Evolutionary conservation across 2,329 filamentous ascomycete species (phyloP).

Genomic region (Pestalotiopsis sp.): DNA sequence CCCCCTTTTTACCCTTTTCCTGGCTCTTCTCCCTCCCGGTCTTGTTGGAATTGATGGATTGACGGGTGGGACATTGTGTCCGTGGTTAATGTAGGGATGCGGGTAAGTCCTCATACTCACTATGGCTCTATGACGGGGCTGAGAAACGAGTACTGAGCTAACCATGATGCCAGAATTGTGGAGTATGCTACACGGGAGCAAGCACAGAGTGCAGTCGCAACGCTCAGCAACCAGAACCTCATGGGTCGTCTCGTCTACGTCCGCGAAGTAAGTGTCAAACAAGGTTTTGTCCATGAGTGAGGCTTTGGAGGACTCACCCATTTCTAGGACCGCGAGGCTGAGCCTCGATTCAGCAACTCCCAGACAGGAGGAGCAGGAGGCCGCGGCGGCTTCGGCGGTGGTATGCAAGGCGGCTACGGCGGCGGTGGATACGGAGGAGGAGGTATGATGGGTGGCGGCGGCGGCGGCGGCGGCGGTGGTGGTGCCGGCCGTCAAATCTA

Average conservation of each 20-base stretch:
- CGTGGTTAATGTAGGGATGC: conserved; percentile 97
- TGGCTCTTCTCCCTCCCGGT: conserved; percentile 59
- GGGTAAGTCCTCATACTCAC: conserved; percentile 68
- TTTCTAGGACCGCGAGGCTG: conserved; percentile 88
- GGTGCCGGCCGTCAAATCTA: conserved; percentile 87
- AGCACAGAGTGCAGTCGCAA: conserved; percentile 95
- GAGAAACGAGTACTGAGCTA: conserved; percentile 6
- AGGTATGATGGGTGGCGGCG: conserved; percentile 50
- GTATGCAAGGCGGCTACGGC: conserved; percentile 54
- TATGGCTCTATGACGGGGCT: neutral
- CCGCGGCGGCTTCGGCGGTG: conserved; percentile 56
- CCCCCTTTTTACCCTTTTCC: conserved; percentile 42
- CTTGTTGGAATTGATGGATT: conserved; percentile 95
- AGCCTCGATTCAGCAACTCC: conserved; percentile 90
- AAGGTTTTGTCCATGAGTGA: conserved; percentile 10
- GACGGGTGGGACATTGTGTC: conserved; percentile 93
- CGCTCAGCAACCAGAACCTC: conserved; percentile 97
- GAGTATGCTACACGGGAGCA: conserved; percentile 99
- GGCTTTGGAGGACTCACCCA: conserved; percentile 23
- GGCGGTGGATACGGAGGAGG: conserved; percentile 55
- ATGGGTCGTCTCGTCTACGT: conserved; percentile 99
- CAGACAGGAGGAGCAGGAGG: conserved; percentile 59
- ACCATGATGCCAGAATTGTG: conserved; percentile 75
- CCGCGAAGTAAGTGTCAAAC: conserved; percentile 72
- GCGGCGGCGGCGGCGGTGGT: conserved; percentile 48